phyloP scores from a whole-genome alignment of 371 early-diverging fungal genomes.

The Synchytrium microbalum region DNA sequence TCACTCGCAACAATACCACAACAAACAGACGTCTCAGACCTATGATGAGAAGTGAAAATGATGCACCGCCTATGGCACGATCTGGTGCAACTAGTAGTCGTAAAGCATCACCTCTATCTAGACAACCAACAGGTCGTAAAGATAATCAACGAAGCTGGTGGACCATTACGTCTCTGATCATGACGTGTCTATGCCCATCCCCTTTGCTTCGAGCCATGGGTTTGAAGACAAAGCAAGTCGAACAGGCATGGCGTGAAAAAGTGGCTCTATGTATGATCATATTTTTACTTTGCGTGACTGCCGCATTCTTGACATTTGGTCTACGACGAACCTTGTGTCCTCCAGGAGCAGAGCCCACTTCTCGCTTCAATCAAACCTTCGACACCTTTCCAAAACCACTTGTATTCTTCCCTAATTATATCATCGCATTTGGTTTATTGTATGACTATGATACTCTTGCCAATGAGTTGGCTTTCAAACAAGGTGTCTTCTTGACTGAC shows the following conservation, averaged over 20 bases:
- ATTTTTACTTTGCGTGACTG: constrained; percentile 61
- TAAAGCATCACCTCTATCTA: not conserved
- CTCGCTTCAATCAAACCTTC: constrained; percentile 41
- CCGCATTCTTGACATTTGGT: constrained; percentile 84
- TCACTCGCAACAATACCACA: not conserved
- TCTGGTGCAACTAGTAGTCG: not conserved
- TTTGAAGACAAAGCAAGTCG: constrained; percentile 79
- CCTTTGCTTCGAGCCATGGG: constrained; percentile 28
- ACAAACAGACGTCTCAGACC: not conserved
- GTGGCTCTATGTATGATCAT: constrained; percentile 71
- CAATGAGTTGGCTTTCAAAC: not conserved
- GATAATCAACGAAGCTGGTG: constrained; percentile 2
- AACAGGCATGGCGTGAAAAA: constrained; percentile 91
- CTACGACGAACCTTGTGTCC: constrained; percentile 42
- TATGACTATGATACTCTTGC: not conserved
- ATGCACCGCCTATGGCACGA: not conserved
- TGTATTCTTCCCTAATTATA: constrained; percentile 32
- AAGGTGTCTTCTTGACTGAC: not conserved
- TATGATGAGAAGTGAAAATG: not conserved
- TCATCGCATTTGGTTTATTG: constrained; percentile 19
- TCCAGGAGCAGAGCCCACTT: constrained; percentile 46
- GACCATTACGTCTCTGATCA: constrained; percentile 5
- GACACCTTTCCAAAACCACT: constrained; percentile 9
- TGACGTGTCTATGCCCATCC: constrained; percentile 12
- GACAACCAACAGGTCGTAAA: not conserved